Evolutionary conservation across 805 yeast genomes (phyloP).

Genomic region (Yueomyces sinensis): DNA sequence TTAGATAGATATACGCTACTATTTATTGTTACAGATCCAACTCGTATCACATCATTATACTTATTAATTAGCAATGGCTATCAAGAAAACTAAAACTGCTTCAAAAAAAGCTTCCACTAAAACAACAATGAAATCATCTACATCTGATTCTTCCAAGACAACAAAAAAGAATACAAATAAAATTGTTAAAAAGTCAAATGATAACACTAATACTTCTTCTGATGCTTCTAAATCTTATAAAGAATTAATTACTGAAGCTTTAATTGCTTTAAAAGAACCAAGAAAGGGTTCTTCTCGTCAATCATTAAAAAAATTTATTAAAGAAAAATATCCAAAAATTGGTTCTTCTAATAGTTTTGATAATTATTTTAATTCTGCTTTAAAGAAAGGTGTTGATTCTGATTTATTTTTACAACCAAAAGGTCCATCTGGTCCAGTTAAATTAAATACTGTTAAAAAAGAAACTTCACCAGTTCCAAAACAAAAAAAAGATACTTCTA

Average conservation of each 20-base stretch:
- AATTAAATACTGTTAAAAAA: slow-evolving; percentile 27
- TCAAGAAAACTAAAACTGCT: too few species aligned
- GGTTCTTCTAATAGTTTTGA: slow-evolving; percentile 55
- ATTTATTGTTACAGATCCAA: too few species aligned
- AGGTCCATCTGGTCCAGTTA: slow-evolving; percentile 81
- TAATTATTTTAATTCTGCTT: slow-evolving; percentile 59
- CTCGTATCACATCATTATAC: too few species aligned
- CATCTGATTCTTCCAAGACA: too few species aligned
- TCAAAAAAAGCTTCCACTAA: too few species aligned
- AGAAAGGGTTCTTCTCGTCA: slow-evolving; percentile 79
- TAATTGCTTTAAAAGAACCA: slow-evolving; percentile 50
- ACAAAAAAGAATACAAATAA: too few species aligned
- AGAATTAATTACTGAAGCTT: slow-evolving; percentile 38
- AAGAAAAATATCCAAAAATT: slow-evolving; percentile 36
- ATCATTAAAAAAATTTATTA: slow-evolving; percentile 74
- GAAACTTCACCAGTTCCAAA: slow-evolving; percentile 12
- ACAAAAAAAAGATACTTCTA: slow-evolving; percentile 3
- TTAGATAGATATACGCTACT: too few species aligned
- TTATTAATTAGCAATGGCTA: too few species aligned
- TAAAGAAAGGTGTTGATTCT: slow-evolving; percentile 67
- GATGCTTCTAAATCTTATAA: slow-evolving; percentile 12
- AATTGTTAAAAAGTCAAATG: slow-evolving; percentile 1
- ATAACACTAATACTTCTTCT: background rate
- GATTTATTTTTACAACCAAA: slow-evolving; percentile 73
- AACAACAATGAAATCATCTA: too few species aligned